Evolutionary conservation across 2,329 filamentous ascomycete genomes (phyloP).

Genomic region (Diaporthe amygdali): DNA sequence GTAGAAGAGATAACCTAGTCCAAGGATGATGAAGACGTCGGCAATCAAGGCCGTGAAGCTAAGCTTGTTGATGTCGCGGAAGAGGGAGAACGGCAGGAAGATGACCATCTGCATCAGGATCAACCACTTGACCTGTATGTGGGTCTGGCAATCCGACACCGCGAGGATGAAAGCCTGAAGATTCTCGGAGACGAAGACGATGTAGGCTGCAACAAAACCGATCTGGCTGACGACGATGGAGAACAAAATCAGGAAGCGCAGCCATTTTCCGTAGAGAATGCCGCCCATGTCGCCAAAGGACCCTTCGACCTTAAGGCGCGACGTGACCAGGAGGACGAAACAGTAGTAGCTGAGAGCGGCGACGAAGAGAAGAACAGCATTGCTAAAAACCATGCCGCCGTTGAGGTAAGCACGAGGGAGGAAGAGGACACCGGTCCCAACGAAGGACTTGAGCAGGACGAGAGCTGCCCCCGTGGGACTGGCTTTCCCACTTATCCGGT

Average conservation of each 20-base stretch:
- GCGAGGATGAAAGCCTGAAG: constrained; percentile 93
- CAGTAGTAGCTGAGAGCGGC: constrained; percentile 93
- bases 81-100: constrained; percentile 90
- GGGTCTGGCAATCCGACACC: constrained; percentile 84
- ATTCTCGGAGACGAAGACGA: constrained; percentile 96
- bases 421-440: constrained; percentile 94
- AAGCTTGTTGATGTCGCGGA: constrained; percentile 96
- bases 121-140: constrained; percentile 86
- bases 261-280: constrained; percentile 86
- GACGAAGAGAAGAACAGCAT: constrained; percentile 84
- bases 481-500: constrained; percentile 76
- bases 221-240: constrained; percentile 97
- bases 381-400: constrained; percentile 97
- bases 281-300: constrained; percentile 98
- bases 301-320: constrained; percentile 83
- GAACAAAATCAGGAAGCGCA: constrained; percentile 84
- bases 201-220: constrained; percentile 93
- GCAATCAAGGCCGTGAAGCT: constrained; percentile 93
- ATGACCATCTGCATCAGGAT: constrained; percentile 95
- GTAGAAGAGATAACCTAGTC: constrained; percentile 93
- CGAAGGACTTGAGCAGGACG: constrained; percentile 94
- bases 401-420: constrained; percentile 92
- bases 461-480: constrained; percentile 80
- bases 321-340: constrained; percentile 91
- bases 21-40: constrained; percentile 91